Base-by-base conservation (phyloP, 164 flowering plant genomes). In the Stephania yunnanensis region DNA sequence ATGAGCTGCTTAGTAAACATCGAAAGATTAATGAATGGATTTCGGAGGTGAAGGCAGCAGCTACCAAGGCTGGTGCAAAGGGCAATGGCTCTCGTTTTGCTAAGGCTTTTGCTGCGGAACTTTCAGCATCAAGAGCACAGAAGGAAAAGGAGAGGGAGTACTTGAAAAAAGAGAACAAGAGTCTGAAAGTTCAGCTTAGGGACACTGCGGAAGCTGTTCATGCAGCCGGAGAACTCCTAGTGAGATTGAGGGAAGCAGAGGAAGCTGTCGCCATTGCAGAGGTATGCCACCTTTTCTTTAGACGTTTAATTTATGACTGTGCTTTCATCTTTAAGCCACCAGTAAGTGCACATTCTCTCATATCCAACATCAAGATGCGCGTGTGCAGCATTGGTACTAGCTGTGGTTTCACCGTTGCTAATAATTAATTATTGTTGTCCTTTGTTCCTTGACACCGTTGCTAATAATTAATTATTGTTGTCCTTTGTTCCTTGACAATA, bases 121-220 rank as follows among this genome's bases (percentile, higher is more conserved):
- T 96, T 42, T 91, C 98, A n/a, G 85, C 90, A 20, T 69, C 84
- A 79, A 86, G 97, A 82, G 84, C 87, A 58, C 92, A 92, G 80
- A 91, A 85, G 83, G 97, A 92, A 73, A 88, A 80, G 75, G 99
- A 96, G 78, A 88, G 90, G 75, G 91, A 92, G 30, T 48, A 85
- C 52, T 74, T 96, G 82, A 94, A 85, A 77, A 92, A 88, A 83
- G 97, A 96, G 86, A 96, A 96, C 80, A 86, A 78, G 74, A 85
- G 87, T 69, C 93, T 94, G 2, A 90, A 76, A 72, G 76, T 86
- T 78, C 99, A 96, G 82, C 92, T 94, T 22, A 83, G 89, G 78
- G 99, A 96, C 84, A 96, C 99, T 70, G 97, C 97, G 50, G 99
- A 96, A 84, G 98, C 98, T 78, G 97, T 96, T 71, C 99, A 89